These are phyloP conservation scores for Boletales sp. DNA, from an alignment of 768 basidiomycete genomes.

Conservation along the genomic window DNA sequence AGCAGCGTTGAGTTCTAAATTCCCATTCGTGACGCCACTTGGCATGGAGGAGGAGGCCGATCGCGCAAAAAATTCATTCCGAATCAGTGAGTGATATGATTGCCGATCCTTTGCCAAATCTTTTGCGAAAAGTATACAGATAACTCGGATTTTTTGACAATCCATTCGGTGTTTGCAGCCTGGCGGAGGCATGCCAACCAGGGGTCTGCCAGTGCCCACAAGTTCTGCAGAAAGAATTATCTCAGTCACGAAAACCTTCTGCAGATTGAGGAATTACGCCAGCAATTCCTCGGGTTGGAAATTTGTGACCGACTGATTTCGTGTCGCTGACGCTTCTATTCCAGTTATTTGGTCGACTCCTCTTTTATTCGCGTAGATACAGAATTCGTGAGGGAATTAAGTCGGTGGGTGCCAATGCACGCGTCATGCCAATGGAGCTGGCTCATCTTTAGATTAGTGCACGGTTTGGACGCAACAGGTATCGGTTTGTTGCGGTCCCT, in stretches of 20 bases:
- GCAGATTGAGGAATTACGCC: slow-evolving; percentile 94
- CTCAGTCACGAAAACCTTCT: slow-evolving; percentile 90
- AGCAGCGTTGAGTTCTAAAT: slow-evolving; percentile 88
- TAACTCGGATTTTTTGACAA: slow-evolving; percentile 92
- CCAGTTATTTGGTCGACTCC: slow-evolving; percentile 85
- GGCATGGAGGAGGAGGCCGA: slow-evolving; percentile 87
- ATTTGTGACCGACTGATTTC: slow-evolving; percentile 1
- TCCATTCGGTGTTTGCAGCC: slow-evolving; percentile 84
- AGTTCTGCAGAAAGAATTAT: slow-evolving; percentile 78
- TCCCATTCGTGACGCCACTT: slow-evolving; percentile 87
- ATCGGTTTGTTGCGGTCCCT: slow-evolving; percentile 76
- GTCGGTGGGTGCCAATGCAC: slow-evolving; percentile 38
- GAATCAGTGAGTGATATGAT: slow-evolving; percentile 49
- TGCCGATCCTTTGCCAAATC: not conserved
- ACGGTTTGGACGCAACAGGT: slow-evolving; percentile 69
- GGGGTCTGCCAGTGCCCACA: slow-evolving; percentile 44
- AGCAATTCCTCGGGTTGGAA: slow-evolving; percentile 74
- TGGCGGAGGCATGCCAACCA: slow-evolving; percentile 77
- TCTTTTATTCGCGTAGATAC: slow-evolving; percentile 72
- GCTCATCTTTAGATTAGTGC: slow-evolving; percentile 42
- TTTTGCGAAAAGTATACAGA: slow-evolving; percentile 42
- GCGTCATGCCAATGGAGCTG: not conserved
- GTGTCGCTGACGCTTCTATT: slow-evolving; percentile 1
- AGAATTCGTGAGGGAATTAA: slow-evolving; percentile 66
- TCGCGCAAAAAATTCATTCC: slow-evolving; percentile 76